Evolutionary conservation across 345 rosid genomes (phyloP), one percentile per base, ranked within the genome.

Genomic region (Brassica carinata): DNA sequence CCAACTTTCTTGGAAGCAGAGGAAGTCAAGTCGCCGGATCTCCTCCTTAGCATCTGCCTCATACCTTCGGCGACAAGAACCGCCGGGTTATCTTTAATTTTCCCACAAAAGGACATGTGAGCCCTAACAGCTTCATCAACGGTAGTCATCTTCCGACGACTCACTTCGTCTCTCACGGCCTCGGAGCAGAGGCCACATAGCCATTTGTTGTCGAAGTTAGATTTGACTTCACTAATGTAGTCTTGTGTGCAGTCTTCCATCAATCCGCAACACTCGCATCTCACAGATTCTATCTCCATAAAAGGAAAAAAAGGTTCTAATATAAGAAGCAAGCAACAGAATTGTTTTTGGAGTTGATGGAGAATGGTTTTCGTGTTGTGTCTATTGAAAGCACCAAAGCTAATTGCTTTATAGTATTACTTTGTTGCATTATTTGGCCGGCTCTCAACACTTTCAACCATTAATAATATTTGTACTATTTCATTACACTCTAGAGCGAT

Each of bases 101-200:
- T 96, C 7, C 97, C 93, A 77, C 99, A 93, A 83, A 96, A 93
- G 9, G 96, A 90, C 95, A 96, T 84, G 91, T 93, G 98, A 57
- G 97, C 98, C 65, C 84, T 86, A 65, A 96, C 89, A 7, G 99
- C 99, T 74, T 96, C 99, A 31, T 91, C 98, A 75, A 93, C 76
- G 5, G 83, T 70, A 38, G 69, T 71, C 43, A 76, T 71, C 76
- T 82, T 89, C 75, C 84, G 87, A 51, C 94, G 84, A 66, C 71
- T 81, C 5, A 83, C 89, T 83, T 96, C 99, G 29, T 96, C 97
- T 59, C 89, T 83, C 10, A 93, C 99, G 27, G 99, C 97, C 79
- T 90, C 99, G 2, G 97, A 91, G 84, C 99, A 96, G 71, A 96
- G 84, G 74, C 99, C 99, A 80, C 99, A 96, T 0, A 96, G 86